Evolutionary conservation across 2,329 filamentous ascomycete genomes (phyloP).

Genomic region (Claviceps capensis): DNA sequence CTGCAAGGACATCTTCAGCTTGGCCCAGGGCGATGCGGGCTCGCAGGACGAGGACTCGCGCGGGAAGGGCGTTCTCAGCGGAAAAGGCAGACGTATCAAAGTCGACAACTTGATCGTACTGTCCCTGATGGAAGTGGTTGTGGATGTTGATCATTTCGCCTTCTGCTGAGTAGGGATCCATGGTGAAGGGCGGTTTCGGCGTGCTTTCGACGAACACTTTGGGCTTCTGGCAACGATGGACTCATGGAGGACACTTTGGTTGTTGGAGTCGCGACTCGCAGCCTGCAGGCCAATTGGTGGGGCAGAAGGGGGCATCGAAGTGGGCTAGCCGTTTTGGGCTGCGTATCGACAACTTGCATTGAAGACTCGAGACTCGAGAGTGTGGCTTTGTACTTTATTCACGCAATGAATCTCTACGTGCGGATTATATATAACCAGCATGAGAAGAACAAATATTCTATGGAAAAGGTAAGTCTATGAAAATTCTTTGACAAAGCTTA

Average conservation of each 20-base stretch:
- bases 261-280: conserved; percentile 2
- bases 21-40: conserved; percentile 74
- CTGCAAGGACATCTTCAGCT: conserved; percentile 55
- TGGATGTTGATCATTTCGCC: conserved; percentile 60
- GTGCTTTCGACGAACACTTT: neutral
- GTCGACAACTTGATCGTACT: conserved; percentile 75
- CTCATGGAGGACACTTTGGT: conserved; percentile 5
- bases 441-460: neutral
- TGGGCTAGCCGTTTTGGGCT: neutral
- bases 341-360: neutral
- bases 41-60: conserved; percentile 66
- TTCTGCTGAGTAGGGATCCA: conserved; percentile 60
- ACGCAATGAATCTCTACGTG: neutral
- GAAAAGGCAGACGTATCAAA: conserved; percentile 74
- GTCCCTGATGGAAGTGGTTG: conserved; percentile 62
- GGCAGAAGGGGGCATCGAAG: neutral
- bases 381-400: neutral
- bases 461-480: no score
- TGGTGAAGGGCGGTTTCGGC: conserved; percentile 23
- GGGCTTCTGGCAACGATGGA: neutral
- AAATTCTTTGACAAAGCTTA: no score
- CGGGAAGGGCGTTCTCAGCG: conserved; percentile 60
- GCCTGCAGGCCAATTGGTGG: conserved; percentile 1
- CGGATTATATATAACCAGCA: neutral
- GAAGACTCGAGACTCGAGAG: no score